Base-by-base conservation (phyloP, 2,329 filamentous ascomycete genomes). In the Paracoccidioides lutzii region DNA sequence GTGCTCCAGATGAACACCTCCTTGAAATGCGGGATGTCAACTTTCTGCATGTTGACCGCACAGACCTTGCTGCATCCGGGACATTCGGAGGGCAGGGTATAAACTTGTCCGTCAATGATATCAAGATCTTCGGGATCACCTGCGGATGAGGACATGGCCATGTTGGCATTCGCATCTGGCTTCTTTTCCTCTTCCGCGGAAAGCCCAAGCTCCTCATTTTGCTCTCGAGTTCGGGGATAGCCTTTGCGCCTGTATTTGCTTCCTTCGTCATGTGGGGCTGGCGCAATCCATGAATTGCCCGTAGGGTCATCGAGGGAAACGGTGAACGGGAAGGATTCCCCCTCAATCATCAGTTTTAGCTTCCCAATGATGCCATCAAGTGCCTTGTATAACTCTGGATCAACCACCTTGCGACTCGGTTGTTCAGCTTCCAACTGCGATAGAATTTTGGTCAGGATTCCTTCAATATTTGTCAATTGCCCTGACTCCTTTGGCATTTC, bases 1-100 rank as follows among this genome's bases (percentile, higher is more conserved):
- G 91, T 97, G 63, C 85, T 90, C 88, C 95, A 97, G 64, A 98
- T 79, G 43, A 96, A 84, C 3, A 98, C 93, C 67, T 97, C 88
- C 74, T 96, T 95, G 76, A 98, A 98, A 74, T 95, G 87, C 0
- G 93, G 93, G 59, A 98, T 96, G 65, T 95, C 89, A 56, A 97
- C 89, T 85, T 95, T 95, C 77, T 96, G 95, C 89, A 96, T 96
- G 72, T 95, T 90, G 8, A 94, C 95, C 3, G 83, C 83, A 73
- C 90, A 96, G 4, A 82, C 75, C 71, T 87, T 87, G 66, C 84
- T 84, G 76, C 93, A 98, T 59, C 88, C 91, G 0, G 93, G 93
- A 71, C 93, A 98, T 57, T 83, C 87, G 5, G 90, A 85, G 2
- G 91, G 91, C 74, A 98, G 93, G 57, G 83, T 84, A 76, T 97